Evolutionary conservation across 176 grass and related monocot species (phyloP).

Genomic region (Pharus latifolius): DNA sequence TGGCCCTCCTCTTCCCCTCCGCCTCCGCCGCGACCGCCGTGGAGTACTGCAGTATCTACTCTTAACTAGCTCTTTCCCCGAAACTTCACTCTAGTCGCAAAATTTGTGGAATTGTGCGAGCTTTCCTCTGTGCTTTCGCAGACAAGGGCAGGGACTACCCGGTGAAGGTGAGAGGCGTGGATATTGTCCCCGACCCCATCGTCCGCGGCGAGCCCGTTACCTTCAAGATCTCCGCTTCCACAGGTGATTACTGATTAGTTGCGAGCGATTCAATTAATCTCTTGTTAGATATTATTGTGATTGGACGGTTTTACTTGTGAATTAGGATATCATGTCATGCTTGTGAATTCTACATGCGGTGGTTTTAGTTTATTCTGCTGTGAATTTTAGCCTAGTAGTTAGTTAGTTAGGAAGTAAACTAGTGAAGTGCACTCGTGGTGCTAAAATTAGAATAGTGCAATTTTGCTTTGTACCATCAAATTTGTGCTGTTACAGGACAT

Average conservation of each 20-base stretch:
- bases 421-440: background rate
- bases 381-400: too few relatives aligned
- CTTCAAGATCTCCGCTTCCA: conserved; percentile 71
- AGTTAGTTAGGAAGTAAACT: background rate
- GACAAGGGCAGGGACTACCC: conserved; percentile 42
- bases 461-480: background rate
- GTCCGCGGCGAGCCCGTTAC: conserved; percentile 45
- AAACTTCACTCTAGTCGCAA: background rate
- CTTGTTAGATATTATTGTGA: background rate
- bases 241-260: conserved; percentile 32
- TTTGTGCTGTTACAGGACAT: background rate
- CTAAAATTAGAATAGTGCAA: background rate
- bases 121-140: background rate
- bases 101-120: background rate
- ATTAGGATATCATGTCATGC: background rate
- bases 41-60: conserved; percentile 43
- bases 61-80: background rate
- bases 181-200: conserved; percentile 57
- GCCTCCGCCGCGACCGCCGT: conserved; percentile 20
- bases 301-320: background rate
- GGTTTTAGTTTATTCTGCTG: background rate
- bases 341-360: background rate
- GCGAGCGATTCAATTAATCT: background rate
- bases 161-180: conserved; percentile 59
- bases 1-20: background rate